phyloP scores from a whole-genome alignment of 169 alveolate genomes.

The Cardiosporidium cionae region DNA sequence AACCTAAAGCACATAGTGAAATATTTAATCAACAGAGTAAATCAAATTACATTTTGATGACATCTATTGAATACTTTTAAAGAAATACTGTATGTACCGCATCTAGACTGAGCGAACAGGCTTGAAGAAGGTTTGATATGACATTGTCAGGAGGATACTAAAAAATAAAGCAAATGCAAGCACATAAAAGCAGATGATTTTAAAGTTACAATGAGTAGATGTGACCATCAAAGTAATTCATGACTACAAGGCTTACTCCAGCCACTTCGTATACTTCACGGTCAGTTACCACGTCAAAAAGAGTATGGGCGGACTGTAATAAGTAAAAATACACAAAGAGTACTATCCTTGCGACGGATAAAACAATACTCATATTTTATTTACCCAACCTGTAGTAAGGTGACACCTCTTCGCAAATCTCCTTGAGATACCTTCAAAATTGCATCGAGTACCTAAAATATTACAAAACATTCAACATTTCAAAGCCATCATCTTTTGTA shows the following conservation, averaged over 20 bases:
- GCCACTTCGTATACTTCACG: background rate
- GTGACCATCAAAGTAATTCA: too few species aligned
- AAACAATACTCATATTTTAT: background rate
- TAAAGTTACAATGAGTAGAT: background rate
- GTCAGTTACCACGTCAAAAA: background rate
- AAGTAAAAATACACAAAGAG: too few species aligned
- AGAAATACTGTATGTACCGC: background rate
- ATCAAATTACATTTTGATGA: background rate
- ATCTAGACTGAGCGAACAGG: background rate
- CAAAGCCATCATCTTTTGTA: too few species aligned
- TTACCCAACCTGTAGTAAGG: slow-evolving; percentile 28
- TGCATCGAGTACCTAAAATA: slow-evolving; percentile 1
- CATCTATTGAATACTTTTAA: background rate
- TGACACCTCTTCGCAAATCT: slow-evolving; percentile 32
- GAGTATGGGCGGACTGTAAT: background rate
- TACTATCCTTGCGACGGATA: background rate
- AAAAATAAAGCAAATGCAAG: background rate
- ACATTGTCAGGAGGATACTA: background rate
- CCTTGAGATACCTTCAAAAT: slow-evolving; percentile 26
- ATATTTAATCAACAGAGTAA: background rate
- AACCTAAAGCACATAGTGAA: slow-evolving; percentile 3
- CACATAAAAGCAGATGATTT: background rate
- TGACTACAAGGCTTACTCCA: too few species aligned
- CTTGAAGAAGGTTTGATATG: background rate
- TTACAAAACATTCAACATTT: too few species aligned